Conservation (phyloP, 1,284 basidiomycete species). For the Sporisorium graminicola region DNA sequence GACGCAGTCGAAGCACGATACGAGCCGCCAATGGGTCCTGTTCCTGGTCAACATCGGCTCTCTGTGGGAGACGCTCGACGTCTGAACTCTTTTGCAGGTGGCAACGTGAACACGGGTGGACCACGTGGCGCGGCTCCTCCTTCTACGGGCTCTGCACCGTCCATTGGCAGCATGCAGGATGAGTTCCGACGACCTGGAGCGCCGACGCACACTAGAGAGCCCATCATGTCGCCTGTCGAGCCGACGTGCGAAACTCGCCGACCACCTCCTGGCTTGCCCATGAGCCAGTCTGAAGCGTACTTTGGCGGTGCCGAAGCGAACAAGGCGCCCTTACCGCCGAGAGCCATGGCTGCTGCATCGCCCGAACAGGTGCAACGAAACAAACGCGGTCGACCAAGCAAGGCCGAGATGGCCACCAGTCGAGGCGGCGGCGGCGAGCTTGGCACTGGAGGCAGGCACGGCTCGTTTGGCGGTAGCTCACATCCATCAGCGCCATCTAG, state of each 20-base stretch:
- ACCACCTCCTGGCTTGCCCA: constrained; percentile 14
- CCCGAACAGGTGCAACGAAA: constrained; percentile 35
- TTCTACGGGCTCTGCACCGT: neutral
- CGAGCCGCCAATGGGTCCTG: constrained; percentile 11
- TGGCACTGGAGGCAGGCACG: neutral
- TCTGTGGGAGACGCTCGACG: constrained; percentile 22
- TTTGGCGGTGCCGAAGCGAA: constrained; percentile 11
- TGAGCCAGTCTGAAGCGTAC: constrained; percentile 21
- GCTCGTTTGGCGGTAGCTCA: constrained; percentile 14
- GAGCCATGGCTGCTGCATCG: constrained; percentile 11
- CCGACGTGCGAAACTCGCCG: constrained; percentile 29
- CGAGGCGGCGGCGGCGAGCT: constrained; percentile 8
- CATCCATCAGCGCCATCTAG: constrained; percentile 18
- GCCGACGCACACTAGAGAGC: constrained; percentile 18
- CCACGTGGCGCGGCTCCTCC: constrained; percentile 1
- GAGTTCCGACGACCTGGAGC: constrained; percentile 40
- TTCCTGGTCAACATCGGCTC: constrained; percentile 6
- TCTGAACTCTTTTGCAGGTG: constrained; percentile 17
- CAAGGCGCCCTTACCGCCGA: constrained; percentile 28
- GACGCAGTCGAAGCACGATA: constrained; percentile 14
- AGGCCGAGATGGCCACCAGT: constrained; percentile 32
- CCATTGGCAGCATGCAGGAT: constrained; percentile 17
- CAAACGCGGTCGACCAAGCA: constrained; percentile 46
- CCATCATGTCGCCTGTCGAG: constrained; percentile 24
- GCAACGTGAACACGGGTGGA: constrained; percentile 4